Conservation (phyloP, 164 flowering plant species). For the Cinnamomum micranthum region DNA sequence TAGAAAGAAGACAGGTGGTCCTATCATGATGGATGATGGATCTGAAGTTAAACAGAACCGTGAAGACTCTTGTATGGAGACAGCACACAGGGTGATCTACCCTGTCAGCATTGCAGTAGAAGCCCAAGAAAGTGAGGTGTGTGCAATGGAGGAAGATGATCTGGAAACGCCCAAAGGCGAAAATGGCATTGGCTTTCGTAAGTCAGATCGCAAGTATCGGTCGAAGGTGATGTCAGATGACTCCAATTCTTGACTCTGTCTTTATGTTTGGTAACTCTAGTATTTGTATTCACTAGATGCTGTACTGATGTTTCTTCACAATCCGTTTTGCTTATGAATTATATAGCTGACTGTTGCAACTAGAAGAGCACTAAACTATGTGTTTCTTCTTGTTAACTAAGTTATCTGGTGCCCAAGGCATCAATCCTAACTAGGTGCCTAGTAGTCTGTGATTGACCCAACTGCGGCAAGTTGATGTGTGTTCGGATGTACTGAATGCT, state of each 20-base stretch:
- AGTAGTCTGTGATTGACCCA: no score
- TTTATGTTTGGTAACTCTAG: no score
- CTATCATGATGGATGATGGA: slow-evolving; percentile 8
- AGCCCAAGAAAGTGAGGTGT: slow-evolving; percentile 35
- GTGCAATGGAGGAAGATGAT: slow-evolving; percentile 88
- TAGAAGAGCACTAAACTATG: no score
- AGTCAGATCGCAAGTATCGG: slow-evolving; percentile 57
- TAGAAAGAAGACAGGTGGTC: slow-evolving; percentile 40
- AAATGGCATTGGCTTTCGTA: slow-evolving; percentile 25
- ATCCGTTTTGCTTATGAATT: no score
- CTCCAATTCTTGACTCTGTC: not conserved
- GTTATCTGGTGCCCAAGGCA: no score
- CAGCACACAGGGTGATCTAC: slow-evolving; percentile 14
- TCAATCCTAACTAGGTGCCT: no score
- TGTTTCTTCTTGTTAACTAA: no score
- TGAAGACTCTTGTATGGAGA: slow-evolving; percentile 25
- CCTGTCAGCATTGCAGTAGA: slow-evolving; percentile 47
- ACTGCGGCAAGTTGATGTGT: no score
- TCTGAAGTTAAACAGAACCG: slow-evolving; percentile 16
- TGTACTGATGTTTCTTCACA: no score
- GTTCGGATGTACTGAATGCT: no score
- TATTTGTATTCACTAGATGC: no score
- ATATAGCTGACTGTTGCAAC: no score
- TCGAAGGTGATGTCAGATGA: slow-evolving; percentile 27
- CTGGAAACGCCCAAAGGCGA: slow-evolving; percentile 14